phyloP scores from a whole-genome alignment of 371 early-diverging fungal species.

The Rhizopus microsporus region DNA sequence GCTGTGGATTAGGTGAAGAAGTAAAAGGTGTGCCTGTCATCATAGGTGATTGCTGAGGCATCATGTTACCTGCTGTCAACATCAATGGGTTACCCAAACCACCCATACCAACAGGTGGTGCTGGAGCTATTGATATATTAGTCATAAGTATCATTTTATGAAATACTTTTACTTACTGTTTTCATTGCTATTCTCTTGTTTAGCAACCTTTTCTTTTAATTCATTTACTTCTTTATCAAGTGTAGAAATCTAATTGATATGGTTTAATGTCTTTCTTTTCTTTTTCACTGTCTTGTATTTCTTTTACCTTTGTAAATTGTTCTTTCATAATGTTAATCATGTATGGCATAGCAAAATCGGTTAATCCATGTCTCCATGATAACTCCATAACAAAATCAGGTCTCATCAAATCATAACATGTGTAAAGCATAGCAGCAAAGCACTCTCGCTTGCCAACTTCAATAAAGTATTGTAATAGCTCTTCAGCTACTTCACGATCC shows the following conservation, averaged over 20 bases:
- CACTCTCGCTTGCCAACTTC: constrained; percentile 87
- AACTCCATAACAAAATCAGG: constrained; percentile 95
- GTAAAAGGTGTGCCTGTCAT: constrained; percentile 39
- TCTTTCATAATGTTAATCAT: constrained; percentile 89
- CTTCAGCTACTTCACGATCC: constrained; percentile 87
- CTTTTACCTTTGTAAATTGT: constrained; percentile 66
- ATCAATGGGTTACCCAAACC: constrained; percentile 70
- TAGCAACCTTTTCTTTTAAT: constrained; percentile 53
- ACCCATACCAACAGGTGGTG: constrained; percentile 37
- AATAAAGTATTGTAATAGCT: constrained; percentile 92
- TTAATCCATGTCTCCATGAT: constrained; percentile 85
- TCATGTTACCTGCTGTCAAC: constrained; percentile 54
- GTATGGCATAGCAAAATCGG: constrained; percentile 96
- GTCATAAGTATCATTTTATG: neutral
- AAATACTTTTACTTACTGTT: constrained; percentile 21
- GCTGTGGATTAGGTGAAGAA: constrained; percentile 19
- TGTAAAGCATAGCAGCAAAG: constrained; percentile 90
- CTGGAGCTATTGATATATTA: constrained; percentile 22
- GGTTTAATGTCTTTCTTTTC: neutral
- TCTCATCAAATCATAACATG: constrained; percentile 91
- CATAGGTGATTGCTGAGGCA: constrained; percentile 49
- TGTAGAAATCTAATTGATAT: constrained; percentile 32
- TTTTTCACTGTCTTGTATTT: neutral
- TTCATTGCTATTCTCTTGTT: constrained; percentile 33
- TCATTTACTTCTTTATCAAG: constrained; percentile 55